Evolutionary conservation across 352 stramenopile genomes (phyloP), one percentile per base, ranked within the genome.

Genomic region (Globisporangium takayamanum): DNA sequence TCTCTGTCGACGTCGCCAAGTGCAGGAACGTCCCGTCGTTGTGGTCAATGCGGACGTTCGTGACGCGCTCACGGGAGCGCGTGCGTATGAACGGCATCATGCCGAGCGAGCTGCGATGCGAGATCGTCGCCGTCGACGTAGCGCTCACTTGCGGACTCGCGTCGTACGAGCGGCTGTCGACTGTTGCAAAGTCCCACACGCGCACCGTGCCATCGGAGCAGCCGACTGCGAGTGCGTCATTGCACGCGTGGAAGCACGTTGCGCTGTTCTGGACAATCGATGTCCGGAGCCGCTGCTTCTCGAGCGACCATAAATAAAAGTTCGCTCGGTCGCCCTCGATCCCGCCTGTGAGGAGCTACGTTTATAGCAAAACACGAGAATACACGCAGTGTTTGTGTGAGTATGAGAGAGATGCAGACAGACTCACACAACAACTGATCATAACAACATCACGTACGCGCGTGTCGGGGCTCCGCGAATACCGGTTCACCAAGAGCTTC

Each of bases 291-390:
- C 69, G 69, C 37, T 83, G 76, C 51, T 88, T 82, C 33, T 92
- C 75, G 8, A 95, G 63, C 8, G 77, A 89, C 86, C 86, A 95
- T 64, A 94, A 74, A 69, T 92, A 94, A 72, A 95, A 95, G 33
- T 67, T 78, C 28, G 82, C 86, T 50, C 71, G 70, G 28, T 91
- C 86, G 63, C 90, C 64, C 51, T 89, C 72, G 39, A 95, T 73
- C 5, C 66, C 72, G 12, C 86, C 86, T n/a, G 73, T 89, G 45
- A 95, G 72, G 59, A 94, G 60, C 86, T 92, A 53, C 6, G 28
- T 5, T 61, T 57, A 37, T 5, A 60, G 14, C 18, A 18, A 20
- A 14, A 20, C 7, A 20, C 25, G 30, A 45, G 22, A 45, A 10
- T 10, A 39, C 33, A 7, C 7, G 6, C 33, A 39, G 33, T 39